A percentile compares a stretch with the other conserved stretches of the same genome.
Conservation (phyloP, 2,329 filamentous ascomycete genomes). For the Fusarium floridanum region DNA sequence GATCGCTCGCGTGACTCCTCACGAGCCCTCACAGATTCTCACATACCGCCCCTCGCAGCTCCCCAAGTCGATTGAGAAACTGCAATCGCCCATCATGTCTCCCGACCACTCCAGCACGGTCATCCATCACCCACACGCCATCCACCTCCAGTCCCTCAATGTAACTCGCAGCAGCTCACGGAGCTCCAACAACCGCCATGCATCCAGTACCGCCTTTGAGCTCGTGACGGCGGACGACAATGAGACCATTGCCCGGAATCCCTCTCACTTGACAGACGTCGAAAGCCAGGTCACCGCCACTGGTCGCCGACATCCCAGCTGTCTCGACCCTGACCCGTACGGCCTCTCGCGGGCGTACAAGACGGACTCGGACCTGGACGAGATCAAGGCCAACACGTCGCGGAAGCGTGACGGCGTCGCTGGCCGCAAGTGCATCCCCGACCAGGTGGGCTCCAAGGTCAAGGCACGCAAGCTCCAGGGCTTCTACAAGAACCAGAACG, state of each 20-base stretch:
- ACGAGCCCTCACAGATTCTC: background rate
- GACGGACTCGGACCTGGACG: constrained; percentile 78
- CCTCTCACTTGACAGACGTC: constrained; percentile 58
- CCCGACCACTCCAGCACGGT: constrained; percentile 57
- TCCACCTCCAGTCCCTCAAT: constrained; percentile 55
- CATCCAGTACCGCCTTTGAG: constrained; percentile 62
- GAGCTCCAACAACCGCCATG: constrained; percentile 48
- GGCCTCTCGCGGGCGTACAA: constrained; percentile 83
- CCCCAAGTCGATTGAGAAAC: background rate
- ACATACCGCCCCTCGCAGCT: background rate
- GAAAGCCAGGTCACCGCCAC: constrained; percentile 60
- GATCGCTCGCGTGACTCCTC: background rate
- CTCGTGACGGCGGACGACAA: constrained; percentile 51
- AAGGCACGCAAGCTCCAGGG: constrained; percentile 72
- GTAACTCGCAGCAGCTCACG: constrained; percentile 47
- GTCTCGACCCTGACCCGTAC: constrained; percentile 81
- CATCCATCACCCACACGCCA: constrained; percentile 60
- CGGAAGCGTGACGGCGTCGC: constrained; percentile 73
- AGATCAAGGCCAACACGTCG: constrained; percentile 84
- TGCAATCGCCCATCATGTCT: constrained; percentile 51
- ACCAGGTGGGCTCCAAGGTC: constrained; percentile 43
- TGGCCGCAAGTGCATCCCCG: constrained; percentile 32
- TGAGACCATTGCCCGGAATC: constrained; percentile 59
- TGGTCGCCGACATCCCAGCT: constrained; percentile 52
- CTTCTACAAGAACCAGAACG: constrained; percentile 93